Conservation (phyloP, 1,139 yeast genomes). For the Saccharomyces pastorianus region DNA sequence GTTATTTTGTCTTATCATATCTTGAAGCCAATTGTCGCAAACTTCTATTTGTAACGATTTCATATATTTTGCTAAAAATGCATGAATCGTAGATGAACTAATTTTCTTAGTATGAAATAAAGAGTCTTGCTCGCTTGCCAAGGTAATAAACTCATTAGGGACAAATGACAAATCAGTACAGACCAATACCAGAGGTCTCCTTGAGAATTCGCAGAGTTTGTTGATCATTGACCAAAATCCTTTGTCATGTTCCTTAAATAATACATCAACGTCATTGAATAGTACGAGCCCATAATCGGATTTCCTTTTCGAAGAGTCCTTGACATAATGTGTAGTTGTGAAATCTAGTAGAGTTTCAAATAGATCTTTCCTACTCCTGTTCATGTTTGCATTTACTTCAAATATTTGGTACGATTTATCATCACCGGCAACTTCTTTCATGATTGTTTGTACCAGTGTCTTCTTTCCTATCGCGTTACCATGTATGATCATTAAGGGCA, state of each 20-base stretch:
- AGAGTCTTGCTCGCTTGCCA: conserved; percentile 40
- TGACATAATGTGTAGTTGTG: conserved; percentile 78
- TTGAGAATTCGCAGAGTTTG: conserved; percentile 55
- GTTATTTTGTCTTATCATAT: conserved; percentile 32
- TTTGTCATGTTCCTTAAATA: conserved; percentile 67
- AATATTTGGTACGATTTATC: conserved; percentile 43
- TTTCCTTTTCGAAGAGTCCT: conserved; percentile 29
- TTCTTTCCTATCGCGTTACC: conserved; percentile 84
- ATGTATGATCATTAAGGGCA: conserved; percentile 57
- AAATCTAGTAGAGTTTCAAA: conserved; percentile 61
- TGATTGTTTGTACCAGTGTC: conserved; percentile 60
- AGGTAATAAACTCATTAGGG: conserved; percentile 46
- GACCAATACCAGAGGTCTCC: conserved; percentile 75
- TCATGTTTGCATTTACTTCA: conserved; percentile 70
- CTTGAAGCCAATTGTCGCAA: conserved; percentile 31
- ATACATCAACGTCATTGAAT: conserved; percentile 77
- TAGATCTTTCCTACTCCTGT: conserved; percentile 67
- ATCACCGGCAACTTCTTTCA: conserved; percentile 49
- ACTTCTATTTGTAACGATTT: conserved; percentile 35
- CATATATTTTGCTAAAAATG: conserved; percentile 33
- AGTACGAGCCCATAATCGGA: conserved; percentile 60
- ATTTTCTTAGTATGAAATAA: conserved; percentile 30
- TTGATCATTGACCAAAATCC: conserved; percentile 73
- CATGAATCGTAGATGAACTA: conserved; percentile 29
- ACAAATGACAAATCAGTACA: conserved; percentile 51